A percentile compares a stretch with the other conserved stretches of the same genome.
phyloP scores from a whole-genome alignment of 2,329 filamentous ascomycete species.

The Cercospora brassicicola region DNA sequence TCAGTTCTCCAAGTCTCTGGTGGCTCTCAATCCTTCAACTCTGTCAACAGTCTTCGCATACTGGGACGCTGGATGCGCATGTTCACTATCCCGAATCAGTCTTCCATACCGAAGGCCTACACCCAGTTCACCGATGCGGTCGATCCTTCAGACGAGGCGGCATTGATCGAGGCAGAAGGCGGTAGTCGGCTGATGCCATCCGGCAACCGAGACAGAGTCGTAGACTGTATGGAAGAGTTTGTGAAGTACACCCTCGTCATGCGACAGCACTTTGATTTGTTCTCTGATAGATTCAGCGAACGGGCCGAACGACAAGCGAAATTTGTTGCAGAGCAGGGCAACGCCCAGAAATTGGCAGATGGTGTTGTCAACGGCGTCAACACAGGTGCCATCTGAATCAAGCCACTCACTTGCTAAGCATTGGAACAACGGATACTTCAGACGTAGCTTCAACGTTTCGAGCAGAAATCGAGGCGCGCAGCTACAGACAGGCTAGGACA shows the following conservation, averaged over 20 bases:
- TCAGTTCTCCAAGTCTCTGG: slow-evolving; percentile 63
- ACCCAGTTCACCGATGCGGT: slow-evolving; percentile 58
- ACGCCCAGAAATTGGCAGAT: neutral
- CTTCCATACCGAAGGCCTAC: slow-evolving; percentile 63
- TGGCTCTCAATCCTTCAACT: slow-evolving; percentile 67
- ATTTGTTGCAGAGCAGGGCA: neutral
- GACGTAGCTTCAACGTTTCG: too few relatives aligned
- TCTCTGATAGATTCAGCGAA: slow-evolving; percentile 65
- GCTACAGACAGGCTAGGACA: too few relatives aligned
- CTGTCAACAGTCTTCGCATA: slow-evolving; percentile 64
- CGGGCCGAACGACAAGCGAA: slow-evolving; percentile 16
- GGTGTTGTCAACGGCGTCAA: neutral
- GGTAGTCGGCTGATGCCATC: slow-evolving; percentile 31
- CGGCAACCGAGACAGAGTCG: slow-evolving; percentile 33
- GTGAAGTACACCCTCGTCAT: slow-evolving; percentile 68
- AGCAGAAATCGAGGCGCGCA: too few relatives aligned
- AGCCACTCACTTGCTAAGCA: neutral
- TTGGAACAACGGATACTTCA: neutral
- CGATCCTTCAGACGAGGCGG: slow-evolving; percentile 33
- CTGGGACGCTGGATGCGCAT: slow-evolving; percentile 59
- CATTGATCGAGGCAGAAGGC: slow-evolving; percentile 30
- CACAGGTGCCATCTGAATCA: neutral
- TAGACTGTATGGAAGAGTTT: slow-evolving; percentile 63
- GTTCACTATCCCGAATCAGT: slow-evolving; percentile 62
- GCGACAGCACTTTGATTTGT: slow-evolving; percentile 61